These are phyloP conservation scores for Colletotrichum filicis DNA, from an alignment of 2,329 filamentous ascomycete genomes.

Conservation along the genomic window DNA sequence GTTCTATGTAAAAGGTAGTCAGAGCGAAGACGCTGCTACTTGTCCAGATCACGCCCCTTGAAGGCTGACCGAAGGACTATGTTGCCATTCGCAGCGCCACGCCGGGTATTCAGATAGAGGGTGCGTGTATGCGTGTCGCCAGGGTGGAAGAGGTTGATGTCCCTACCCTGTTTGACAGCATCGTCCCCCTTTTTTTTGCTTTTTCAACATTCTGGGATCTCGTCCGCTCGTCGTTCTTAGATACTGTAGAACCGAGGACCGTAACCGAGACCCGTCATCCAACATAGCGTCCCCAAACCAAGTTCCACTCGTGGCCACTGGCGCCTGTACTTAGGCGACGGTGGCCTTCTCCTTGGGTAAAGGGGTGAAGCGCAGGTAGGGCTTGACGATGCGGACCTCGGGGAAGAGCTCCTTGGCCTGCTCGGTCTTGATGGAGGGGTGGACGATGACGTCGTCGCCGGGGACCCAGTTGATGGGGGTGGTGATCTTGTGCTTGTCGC, in stretches of 20 bases:
- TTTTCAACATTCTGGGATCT: not conserved
- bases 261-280: conserved; percentile 1
- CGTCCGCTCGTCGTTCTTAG: not conserved
- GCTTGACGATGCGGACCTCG: conserved; percentile 75
- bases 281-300: conserved; percentile 27
- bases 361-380: conserved; percentile 79
- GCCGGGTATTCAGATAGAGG: conserved; percentile 17
- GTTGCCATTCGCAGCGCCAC: conserved; percentile 7
- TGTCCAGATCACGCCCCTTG: not conserved
- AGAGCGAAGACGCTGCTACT: not conserved
- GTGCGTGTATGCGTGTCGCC: not conserved
- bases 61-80: not conserved
- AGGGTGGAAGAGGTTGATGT: not conserved
- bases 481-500: conserved; percentile 88
- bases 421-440: conserved; percentile 83
- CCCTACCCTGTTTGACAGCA: conserved; percentile 2
- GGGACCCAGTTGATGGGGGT: conserved; percentile 92
- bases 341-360: conserved; percentile 66
- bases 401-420: conserved; percentile 91
- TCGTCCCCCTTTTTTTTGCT: not conserved
- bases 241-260: not conserved
- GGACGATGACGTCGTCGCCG: conserved; percentile 93
- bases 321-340: conserved; percentile 41
- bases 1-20: conserved; percentile 18
- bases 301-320: conserved; percentile 22